Evolutionary conservation across 768 basidiomycete genomes (phyloP), one percentile per base, ranked within the genome.

Genomic region (Mycena olivaceomarginata): DNA sequence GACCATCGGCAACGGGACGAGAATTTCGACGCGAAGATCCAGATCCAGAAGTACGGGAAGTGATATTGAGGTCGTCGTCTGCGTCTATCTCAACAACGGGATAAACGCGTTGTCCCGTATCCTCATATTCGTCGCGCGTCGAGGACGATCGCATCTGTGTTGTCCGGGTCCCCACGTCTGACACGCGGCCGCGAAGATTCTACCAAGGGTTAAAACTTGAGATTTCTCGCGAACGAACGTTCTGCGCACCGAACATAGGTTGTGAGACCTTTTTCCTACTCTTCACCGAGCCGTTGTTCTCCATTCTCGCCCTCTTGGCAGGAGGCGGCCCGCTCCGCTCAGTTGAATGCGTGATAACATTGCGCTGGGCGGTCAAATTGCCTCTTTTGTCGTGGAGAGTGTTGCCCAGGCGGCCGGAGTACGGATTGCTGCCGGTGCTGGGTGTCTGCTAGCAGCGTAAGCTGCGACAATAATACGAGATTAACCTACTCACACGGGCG

Each of bases 181-280:
- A 3, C 15, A 22, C 45, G 48, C 25, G 22, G 53, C 5, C 60
- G 46, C 53, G 67, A 40, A 12, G 8, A 4, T 46, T 22, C 56
- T 59, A 40, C 31, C 7, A 37, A 9, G n/a, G 46, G 45, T 75
- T 22, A 75, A 46, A 46, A 48, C 20, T 51, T 46, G n/a, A 31
- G 46, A 25, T 69, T 57, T 56, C 6, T 16, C 10, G 18, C 39
- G 10, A 22, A 31, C 37, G 5, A 18, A 39, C 25, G 31, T 13
- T n/a, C 15, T 31, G 20, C 59, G 48, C 67, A 77, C 76, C 62
- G 15, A 31, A 5, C 53, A 31, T 68, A 56, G 67, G 12, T n/a
- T 60, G 70, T 25, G 70, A 22, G 39, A 72, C 70, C 67, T 68
- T 72, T 59, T 72, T 77, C 70, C 76, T n/a, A n/a, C n/a, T 67